Evolutionary conservation across 495 filamentous ascomycete genomes (phyloP), one percentile per base, ranked within the genome.

Genomic region (Penicillium fimorum): DNA sequence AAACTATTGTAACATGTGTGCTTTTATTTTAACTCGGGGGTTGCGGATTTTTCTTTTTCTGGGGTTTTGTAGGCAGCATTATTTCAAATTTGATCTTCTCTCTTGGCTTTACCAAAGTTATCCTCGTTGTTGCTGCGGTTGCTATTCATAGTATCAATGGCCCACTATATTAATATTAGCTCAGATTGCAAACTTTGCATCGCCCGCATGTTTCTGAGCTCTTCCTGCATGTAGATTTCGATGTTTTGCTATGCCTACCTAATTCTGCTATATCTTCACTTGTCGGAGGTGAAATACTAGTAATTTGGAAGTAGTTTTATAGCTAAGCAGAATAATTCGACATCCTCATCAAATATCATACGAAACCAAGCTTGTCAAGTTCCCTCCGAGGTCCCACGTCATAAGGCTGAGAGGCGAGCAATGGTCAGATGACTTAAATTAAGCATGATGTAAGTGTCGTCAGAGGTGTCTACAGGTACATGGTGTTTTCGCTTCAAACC

Each of bases 391-490:
- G 27, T 48, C 56, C 57, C 55, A 63, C 65, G 65, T 68, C 65
- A 68, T 68, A 68, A 49, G 62, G 65, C 65, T 68, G 62, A 64
- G 10, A 25, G 35, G 17, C 30, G 18, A 43, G 2, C 12, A 22
- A 17, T 1, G 17, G 55, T 50, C 53, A 56, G 38, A 42, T 56
- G 53, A 49, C 35, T 4, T n/a, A n/a, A n/a, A n/a, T 47, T n/a
- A 42, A 43, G 45, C 5, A 35, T 35, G 29, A 53, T 45, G 41
- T 53, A 38, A 52, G 22, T 52, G 50, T 38, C 8, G 47, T 50
- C 48, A 40, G 47, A 38, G 33, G 33, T 50, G 22, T 37, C 22
- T 22, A 22, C 22, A 22, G 22, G 22, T 22, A 22, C 32, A 50
- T 45, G 27, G 27, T 27, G n/a, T 52, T 8, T 24, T 33, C 22